Evolutionary conservation across 306 rosid genomes (phyloP).

Genomic region (Cicer pinnatifidum): DNA sequence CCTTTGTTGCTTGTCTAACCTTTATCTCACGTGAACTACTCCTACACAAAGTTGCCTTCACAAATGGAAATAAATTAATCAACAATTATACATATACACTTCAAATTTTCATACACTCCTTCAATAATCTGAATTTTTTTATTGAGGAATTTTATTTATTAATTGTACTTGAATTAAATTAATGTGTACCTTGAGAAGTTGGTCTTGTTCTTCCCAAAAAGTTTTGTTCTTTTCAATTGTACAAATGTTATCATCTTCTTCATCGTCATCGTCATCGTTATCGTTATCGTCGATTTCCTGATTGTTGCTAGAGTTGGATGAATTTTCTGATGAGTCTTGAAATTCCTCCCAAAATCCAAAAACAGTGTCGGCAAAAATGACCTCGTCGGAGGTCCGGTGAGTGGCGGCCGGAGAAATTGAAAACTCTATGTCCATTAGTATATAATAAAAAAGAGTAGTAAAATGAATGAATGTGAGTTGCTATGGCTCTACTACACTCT

Average conservation of each 20-base stretch:
- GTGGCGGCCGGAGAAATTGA: neutral
- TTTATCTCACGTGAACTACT: constrained; percentile 59
- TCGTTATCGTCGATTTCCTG: neutral
- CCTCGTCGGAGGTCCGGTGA: constrained; percentile 45
- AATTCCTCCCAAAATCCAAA: constrained; percentile 62
- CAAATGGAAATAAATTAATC: neutral
- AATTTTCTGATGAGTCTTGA: constrained; percentile 47
- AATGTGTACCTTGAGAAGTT: constrained; percentile 61
- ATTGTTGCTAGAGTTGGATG: constrained; percentile 47
- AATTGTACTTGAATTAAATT: neutral
- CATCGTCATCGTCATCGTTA: neutral
- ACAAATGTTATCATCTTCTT: constrained; percentile 36
- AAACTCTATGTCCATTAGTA: constrained; percentile 12
- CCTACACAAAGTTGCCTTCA: constrained; percentile 56
- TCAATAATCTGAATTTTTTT: no score
- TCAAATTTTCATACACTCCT: no score
- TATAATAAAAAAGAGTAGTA: neutral
- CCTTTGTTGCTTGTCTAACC: constrained; percentile 63
- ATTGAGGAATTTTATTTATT: neutral
- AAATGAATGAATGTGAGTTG: constrained; percentile 25
- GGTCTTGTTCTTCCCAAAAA: constrained; percentile 73
- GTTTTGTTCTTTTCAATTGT: constrained; percentile 47
- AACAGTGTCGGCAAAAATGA: constrained; percentile 58
- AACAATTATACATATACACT: no score
- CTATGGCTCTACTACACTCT: neutral